A percentile compares a stretch with the other conserved stretches of the same genome.
These are phyloP conservation scores for Chrysanthemum seticuspe DNA, from an alignment of 129 eudicot genomes.

Conservation along the genomic window DNA sequence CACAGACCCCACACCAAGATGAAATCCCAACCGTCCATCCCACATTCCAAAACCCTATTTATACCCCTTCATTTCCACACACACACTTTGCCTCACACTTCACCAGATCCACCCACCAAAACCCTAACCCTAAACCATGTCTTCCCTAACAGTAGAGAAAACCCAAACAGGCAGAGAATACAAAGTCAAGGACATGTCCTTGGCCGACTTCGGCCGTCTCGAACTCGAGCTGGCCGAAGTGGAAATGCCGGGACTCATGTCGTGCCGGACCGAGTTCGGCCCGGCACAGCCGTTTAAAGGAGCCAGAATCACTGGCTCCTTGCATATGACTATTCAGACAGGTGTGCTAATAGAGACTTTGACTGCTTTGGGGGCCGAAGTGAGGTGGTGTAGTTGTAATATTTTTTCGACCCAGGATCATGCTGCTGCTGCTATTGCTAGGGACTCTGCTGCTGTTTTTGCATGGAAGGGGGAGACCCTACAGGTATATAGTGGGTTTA, in stretches of 20 bases:
- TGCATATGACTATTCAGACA: constrained; percentile 84
- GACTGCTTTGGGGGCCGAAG: constrained; percentile 76
- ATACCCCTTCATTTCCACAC: constrained; percentile 33
- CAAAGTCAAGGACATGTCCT: constrained; percentile 88
- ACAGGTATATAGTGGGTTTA: too few relatives aligned
- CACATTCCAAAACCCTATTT: constrained; percentile 32
- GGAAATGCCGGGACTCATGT: constrained; percentile 83
- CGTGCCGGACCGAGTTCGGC: constrained; percentile 70
- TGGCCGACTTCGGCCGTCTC: constrained; percentile 76
- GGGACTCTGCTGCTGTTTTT: constrained; percentile 75
- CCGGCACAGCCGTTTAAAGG: constrained; percentile 79
- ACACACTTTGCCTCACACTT: constrained; percentile 10
- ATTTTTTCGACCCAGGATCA: constrained; percentile 83
- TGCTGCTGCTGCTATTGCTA: constrained; percentile 73
- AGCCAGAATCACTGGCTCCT: constrained; percentile 67
- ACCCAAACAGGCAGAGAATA: constrained; percentile 76
- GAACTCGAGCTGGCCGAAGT: constrained; percentile 80
- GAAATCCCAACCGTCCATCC: constrained; percentile 29
- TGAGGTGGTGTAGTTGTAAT: constrained; percentile 84
- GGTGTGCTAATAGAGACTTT: constrained; percentile 72
- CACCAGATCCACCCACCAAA: too few relatives aligned
- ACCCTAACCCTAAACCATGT: constrained; percentile 15
- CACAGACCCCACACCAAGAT: neutral
- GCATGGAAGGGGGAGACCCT: constrained; percentile 76
- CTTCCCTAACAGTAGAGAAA: constrained; percentile 56